Evolutionary conservation across 2,329 filamentous ascomycete species (phyloP), one percentile per base, ranked within the genome.

Genomic region (Trichoderma endophyticum): DNA sequence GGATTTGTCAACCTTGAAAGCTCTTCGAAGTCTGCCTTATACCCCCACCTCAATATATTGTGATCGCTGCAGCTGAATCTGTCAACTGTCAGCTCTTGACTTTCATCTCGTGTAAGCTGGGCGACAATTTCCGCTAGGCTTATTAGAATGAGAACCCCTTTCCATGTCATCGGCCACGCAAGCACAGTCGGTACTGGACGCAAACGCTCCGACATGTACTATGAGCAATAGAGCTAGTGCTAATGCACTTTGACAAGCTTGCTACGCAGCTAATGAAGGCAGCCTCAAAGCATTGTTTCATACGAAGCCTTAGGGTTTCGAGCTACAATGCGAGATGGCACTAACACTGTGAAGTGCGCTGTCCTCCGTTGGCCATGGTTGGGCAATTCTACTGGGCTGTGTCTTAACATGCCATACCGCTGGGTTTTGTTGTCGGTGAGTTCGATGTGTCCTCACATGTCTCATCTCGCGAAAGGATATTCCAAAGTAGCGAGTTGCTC

Each of bases 341-440:
- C 69, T 71, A 71, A 54, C 26, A 12, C 34, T 59, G 69, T 66
- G 34, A 65, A 18, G 54, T 28, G 54, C 64, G 62, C 21, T 34
- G 69, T 66, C 36, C 28, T 60, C 39, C 8, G 26, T 28, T 51
- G 15, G 51, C 26, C 18, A 15, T 60, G 51, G 68, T 64, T 71
- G n/a, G 68, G 60, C 18, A 24, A 15, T 11, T 64, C 32, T 57
- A n/a, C 28, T 59, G 26, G 64, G 54, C 64, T 28, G 34, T 65
- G 61, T 59, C 61, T 71, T 51, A 26, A 24, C 28, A 54, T n/a
- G 26, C 28, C 4, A 51, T 66, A 14, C 36, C 51, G 54, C 36
- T 28, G 9, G 21, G 15, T 51, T 32, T 59, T 60, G 57, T 60
- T 39, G 69, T 71, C 61, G 61, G 69, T 60, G 54, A 66, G 34